Percentiles rank a stretch among this genome's conserved stretches.
Evolutionary conservation across 179 eudicot species (phyloP).

Genomic region (Pouteria campechiana): DNA sequence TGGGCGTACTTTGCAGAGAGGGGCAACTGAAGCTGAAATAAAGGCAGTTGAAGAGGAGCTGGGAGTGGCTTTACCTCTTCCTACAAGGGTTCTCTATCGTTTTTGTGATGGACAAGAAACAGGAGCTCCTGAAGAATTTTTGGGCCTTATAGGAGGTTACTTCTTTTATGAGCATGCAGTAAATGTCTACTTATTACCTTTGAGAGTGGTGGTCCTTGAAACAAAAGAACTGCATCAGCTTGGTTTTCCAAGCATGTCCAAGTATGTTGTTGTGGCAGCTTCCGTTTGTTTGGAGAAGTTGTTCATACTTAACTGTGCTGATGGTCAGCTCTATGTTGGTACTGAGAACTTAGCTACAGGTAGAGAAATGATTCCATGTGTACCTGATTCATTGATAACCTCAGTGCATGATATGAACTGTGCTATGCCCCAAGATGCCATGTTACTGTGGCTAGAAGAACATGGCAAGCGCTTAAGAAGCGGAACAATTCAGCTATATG

Average conservation of each 20-base stretch:
- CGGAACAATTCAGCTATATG: conserved; percentile 48
- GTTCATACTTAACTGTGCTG: conserved; percentile 56
- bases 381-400: conserved; percentile 43
- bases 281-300: conserved; percentile 20
- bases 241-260: conserved; percentile 22
- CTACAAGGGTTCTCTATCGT: conserved; percentile 73
- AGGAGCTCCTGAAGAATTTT: conserved; percentile 5
- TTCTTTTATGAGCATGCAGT: conserved; percentile 37
- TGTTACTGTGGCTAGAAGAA: conserved; percentile 92
- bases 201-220: conserved; percentile 17
- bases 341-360: conserved; percentile 33
- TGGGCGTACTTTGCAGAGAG: conserved; percentile 43
- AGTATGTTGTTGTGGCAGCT: conserved; percentile 49
- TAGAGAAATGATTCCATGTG: conserved; percentile 86
- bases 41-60: conserved; percentile 40
- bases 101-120: conserved; percentile 79
- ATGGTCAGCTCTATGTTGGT: conserved; percentile 70
- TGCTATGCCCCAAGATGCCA: conserved; percentile 47
- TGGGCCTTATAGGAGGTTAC: conserved; percentile 91
- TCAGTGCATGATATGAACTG: conserved; percentile 17
- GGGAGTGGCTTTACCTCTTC: conserved; percentile 62
- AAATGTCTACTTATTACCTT: conserved; percentile 60
- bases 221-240: conserved; percentile 23
- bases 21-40: conserved; percentile 72
- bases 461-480: conserved; percentile 62